These are phyloP conservation scores for Chenopodium suecicum DNA, from an alignment of 148 eudicot genomes.

Conservation along the genomic window DNA sequence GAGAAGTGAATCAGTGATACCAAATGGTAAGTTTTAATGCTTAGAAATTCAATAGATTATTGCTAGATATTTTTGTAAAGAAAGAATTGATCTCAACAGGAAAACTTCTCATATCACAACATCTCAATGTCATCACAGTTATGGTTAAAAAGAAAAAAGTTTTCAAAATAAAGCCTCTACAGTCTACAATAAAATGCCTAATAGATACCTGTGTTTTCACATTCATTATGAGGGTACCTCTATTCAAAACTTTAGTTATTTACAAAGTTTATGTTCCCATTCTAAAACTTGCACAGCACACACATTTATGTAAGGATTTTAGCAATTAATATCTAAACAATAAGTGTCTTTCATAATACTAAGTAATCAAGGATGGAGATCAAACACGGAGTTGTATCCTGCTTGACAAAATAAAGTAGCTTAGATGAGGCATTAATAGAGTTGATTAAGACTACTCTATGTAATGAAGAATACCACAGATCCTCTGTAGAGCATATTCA, in stretches of 20 bases:
- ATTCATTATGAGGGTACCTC: too few relatives aligned
- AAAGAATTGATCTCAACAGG: neutral
- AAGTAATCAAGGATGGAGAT: neutral
- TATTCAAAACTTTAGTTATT: too few relatives aligned
- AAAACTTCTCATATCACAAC: neutral
- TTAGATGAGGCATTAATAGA: neutral
- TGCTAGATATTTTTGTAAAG: neutral
- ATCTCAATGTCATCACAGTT: neutral
- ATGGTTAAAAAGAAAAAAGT: too few relatives aligned
- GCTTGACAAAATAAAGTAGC: neutral
- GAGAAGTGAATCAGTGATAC: neutral
- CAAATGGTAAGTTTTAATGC: neutral
- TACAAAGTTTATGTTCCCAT: too few relatives aligned
- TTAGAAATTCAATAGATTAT: neutral
- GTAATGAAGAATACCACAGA: neutral
- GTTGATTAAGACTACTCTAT: neutral
- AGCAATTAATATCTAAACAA: too few relatives aligned
- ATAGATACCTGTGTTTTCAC: too few relatives aligned
- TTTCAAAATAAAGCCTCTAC: too few relatives aligned
- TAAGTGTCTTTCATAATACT: too few relatives aligned
- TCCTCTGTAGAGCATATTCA: neutral
- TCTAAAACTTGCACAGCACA: too few relatives aligned
- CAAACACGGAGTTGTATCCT: neutral
- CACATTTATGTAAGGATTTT: too few relatives aligned
- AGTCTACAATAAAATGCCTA: too few relatives aligned